Evolutionary conservation across 2,329 filamentous ascomycete genomes (phyloP).

Genomic region (Paracoccidioides lutzii): DNA sequence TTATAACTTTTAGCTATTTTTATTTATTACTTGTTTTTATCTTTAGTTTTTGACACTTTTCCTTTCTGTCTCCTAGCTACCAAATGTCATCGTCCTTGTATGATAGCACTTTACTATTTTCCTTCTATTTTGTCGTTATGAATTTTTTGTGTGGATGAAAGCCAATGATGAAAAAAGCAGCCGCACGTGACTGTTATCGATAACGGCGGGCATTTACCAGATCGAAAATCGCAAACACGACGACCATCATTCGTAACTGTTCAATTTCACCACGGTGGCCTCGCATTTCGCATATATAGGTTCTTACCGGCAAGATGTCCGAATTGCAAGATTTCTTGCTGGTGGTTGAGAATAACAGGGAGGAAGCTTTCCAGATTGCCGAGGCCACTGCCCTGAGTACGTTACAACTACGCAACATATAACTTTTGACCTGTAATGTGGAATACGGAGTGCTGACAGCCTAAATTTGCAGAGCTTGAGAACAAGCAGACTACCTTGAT

Average conservation of each 20-base stretch:
- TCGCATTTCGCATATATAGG: not conserved
- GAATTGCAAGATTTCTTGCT: conserved; percentile 38
- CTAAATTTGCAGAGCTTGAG: conserved; percentile 39
- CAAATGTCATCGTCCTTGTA: not conserved
- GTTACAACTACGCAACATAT: not conserved
- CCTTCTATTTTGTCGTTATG: not conserved
- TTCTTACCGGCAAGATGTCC: conserved; percentile 26
- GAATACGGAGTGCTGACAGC: not conserved
- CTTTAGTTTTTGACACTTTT: not conserved
- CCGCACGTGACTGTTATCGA: conserved; percentile 23
- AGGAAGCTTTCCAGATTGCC: conserved; percentile 34
- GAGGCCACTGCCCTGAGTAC: conserved; percentile 33
- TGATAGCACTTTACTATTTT: not conserved
- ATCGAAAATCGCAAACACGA: not conserved
- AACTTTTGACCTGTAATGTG: conserved; percentile 3
- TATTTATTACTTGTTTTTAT: not conserved
- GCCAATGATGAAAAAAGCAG: not conserved
- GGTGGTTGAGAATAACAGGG: conserved; percentile 34
- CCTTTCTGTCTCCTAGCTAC: not conserved
- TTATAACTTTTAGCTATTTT: too few relatives aligned
- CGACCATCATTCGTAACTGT: not conserved
- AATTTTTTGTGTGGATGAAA: not conserved
- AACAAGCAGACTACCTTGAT: conserved; percentile 48
- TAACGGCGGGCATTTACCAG: conserved; percentile 12
- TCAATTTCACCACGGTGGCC: not conserved